phyloP scores from a whole-genome alignment of 1,139 yeast species.

The Pichia sp. region DNA sequence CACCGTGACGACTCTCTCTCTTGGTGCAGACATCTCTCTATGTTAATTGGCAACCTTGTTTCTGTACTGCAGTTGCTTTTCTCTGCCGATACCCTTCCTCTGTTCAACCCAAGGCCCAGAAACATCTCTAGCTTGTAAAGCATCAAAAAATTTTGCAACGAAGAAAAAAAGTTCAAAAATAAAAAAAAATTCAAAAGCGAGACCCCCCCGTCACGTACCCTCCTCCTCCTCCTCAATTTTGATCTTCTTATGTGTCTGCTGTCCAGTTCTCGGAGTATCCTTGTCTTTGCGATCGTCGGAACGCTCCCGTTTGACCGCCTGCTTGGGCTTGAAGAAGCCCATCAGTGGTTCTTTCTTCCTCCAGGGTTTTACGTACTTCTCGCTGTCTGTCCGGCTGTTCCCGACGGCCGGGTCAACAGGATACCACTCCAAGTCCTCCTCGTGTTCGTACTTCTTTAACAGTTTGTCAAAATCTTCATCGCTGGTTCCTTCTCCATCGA shows the following conservation, averaged over 20 bases:
- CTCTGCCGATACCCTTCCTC: background rate
- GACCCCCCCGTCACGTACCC: background rate
- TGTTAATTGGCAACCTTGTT: background rate
- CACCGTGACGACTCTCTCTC: conserved; percentile 63
- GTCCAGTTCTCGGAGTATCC: background rate
- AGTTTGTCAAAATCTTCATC: conserved; percentile 35
- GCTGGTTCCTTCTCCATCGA: conserved; percentile 26
- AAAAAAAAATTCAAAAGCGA: background rate
- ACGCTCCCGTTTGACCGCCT: background rate
- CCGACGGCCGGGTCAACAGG: conserved; percentile 66
- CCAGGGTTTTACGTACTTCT: conserved; percentile 42
- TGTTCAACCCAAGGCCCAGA: too few species aligned
- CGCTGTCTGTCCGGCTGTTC: conserved; percentile 48
- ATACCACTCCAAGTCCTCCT: conserved; percentile 48
- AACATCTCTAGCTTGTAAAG: too few species aligned
- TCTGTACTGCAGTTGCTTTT: background rate
- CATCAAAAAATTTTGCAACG: background rate
- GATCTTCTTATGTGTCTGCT: background rate
- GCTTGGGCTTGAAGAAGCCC: background rate
- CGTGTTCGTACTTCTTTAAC: conserved; percentile 31
- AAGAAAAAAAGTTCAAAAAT: background rate
- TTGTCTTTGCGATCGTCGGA: background rate
- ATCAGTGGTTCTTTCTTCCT: conserved; percentile 17
- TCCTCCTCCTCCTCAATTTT: background rate
- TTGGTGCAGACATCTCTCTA: conserved; percentile 67